Conservation (phyloP, 345 rosid genomes). For the Lumnitzera littorea region DNA sequence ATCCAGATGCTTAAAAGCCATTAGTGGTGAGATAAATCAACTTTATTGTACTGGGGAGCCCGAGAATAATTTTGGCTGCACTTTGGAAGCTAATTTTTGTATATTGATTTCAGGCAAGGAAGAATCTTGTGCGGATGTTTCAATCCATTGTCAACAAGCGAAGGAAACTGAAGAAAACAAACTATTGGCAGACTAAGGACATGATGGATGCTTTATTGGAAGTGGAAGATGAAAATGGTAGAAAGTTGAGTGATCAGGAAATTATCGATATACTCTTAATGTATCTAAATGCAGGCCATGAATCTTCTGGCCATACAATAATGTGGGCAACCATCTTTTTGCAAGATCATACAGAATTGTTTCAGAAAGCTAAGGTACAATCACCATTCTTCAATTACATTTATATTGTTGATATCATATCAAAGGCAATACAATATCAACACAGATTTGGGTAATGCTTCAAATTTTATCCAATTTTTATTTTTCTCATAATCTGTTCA, state of each 20-base stretch:
- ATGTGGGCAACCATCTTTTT: slow-evolving; percentile 23
- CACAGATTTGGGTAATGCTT: too few relatives aligned
- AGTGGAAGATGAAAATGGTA: slow-evolving; percentile 27
- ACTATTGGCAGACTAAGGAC: neutral
- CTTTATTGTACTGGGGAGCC: neutral
- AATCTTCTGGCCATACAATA: slow-evolving; percentile 15
- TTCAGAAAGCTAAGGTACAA: slow-evolving; percentile 24
- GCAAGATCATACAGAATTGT: slow-evolving; percentile 12
- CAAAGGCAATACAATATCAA: neutral
- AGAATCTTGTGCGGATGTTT: slow-evolving; percentile 16
- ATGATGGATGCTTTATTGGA: slow-evolving; percentile 26
- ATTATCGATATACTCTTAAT: slow-evolving; percentile 18
- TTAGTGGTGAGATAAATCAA: neutral
- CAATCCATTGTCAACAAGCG: slow-evolving; percentile 13
- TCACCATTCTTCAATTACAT: neutral
- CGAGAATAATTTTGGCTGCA: neutral
- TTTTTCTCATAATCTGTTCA: too few relatives aligned
- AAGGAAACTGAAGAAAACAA: slow-evolving; percentile 5
- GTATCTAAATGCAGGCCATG: slow-evolving; percentile 30
- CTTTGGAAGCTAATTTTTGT: neutral
- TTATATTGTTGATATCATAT: neutral
- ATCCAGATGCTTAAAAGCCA: too few relatives aligned
- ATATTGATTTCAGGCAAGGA: slow-evolving; percentile 17
- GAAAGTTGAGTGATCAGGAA: slow-evolving; percentile 17
- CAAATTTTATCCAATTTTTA: too few relatives aligned